Evolutionary conservation across 1,139 yeast species (phyloP), one percentile per base, ranked within the genome.

Genomic region (Yamadazyma sp.): DNA sequence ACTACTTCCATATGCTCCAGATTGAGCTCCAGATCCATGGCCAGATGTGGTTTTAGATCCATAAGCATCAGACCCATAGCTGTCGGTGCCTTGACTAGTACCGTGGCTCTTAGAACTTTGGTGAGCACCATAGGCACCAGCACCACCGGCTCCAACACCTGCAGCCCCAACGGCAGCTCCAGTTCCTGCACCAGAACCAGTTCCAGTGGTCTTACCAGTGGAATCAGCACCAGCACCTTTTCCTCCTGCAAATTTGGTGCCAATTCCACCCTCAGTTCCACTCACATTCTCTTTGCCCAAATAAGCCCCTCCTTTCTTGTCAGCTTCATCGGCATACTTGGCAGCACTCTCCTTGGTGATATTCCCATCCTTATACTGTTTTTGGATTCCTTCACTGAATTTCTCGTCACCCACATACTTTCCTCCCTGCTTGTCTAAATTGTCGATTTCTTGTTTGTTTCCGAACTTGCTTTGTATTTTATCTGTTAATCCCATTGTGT

Each of bases 401-500:
- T 45, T 46, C 14, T 59, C 65, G 40, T 45, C 44, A 4, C 62
- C 62, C 11, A 40, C 42, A 36, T 61, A 53, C 45, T 63, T 62
- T 35, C 58, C 53, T 45, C 53, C 59, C 46, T 64, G 55, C 43
- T 64, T 65, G 46, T 65, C 69, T 15, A 59, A 49, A 37, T 62
- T 54, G 32, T 68, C 68, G 59, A 64, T 54, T 13, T 44, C 61
- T 47, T 57, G 52, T 16, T 45, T 49, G 37, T 39, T 41, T 14
- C 50, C 50, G 36, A 65, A 53, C 41, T 62, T 65, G 35, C 53
- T 46, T 46, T 52, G 55, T 42, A 65, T 49, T 48, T 63, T 65
- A 47, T 64, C 70, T 26, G 66, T 51, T 34, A 65, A 56, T 40
- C 71, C 70, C 71, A 65, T 65, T 14, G 32, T 56, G 31, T 11